phyloP scores from a whole-genome alignment of 2,329 filamentous ascomycete genomes.

The Neoscytalidium dimidiatum region DNA sequence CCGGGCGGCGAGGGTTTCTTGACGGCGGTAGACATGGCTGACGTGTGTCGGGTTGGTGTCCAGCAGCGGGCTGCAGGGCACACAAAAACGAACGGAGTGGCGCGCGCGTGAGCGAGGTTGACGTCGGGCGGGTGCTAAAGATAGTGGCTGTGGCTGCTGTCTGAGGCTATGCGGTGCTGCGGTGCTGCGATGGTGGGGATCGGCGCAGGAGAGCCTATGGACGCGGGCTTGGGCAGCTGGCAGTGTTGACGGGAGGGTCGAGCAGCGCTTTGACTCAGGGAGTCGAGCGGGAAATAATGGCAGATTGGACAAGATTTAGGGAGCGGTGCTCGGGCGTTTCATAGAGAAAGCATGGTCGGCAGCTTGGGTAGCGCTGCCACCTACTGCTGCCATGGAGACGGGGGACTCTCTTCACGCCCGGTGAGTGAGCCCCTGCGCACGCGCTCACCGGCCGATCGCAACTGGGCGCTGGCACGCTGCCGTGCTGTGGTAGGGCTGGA shows the following conservation, averaged over 20 bases:
- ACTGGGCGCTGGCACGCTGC: slow-evolving; percentile 6
- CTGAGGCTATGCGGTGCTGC: slow-evolving; percentile 17
- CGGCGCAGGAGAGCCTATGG: slow-evolving; percentile 1
- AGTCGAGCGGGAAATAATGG: slow-evolving; percentile 17
- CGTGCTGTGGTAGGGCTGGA: slow-evolving; percentile 18
- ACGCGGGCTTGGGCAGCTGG: slow-evolving; percentile 2
- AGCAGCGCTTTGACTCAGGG: slow-evolving; percentile 5
- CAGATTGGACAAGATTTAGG: slow-evolving; percentile 17
- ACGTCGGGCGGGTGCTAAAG: slow-evolving; percentile 12
- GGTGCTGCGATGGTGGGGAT: slow-evolving; percentile 1
- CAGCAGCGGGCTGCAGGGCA: slow-evolving; percentile 8
- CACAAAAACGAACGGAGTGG: slow-evolving; percentile 9
- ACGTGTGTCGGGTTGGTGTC: slow-evolving; percentile 6
- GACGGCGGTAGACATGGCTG: slow-evolving; percentile 36
- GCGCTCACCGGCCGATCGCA: slow-evolving; percentile 4
- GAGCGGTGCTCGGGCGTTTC: slow-evolving; percentile 20
- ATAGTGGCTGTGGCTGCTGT: slow-evolving; percentile 17
- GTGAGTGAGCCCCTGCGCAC: slow-evolving; percentile 9
- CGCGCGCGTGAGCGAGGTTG: not conserved
- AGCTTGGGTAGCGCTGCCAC: not conserved
- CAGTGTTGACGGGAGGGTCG: not conserved
- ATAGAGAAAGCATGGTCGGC: slow-evolving; percentile 14
- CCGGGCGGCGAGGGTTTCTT: slow-evolving; percentile 39
- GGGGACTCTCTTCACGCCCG: slow-evolving; percentile 7
- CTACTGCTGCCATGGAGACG: slow-evolving; percentile 19